Base-by-base conservation (phyloP, 2,329 filamentous ascomycete species). In the Samsoniella hepiali region DNA sequence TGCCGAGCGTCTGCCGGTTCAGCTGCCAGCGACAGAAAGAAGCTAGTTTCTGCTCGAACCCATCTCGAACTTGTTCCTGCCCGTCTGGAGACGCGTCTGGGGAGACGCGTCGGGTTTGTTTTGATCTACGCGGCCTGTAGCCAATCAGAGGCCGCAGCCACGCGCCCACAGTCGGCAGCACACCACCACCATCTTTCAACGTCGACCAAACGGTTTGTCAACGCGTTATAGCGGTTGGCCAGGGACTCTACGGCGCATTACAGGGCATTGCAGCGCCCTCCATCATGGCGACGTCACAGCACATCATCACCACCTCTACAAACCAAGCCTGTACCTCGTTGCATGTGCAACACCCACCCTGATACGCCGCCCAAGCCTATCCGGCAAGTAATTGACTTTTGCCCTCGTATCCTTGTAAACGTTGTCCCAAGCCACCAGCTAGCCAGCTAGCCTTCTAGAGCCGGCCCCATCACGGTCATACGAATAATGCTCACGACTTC, bases 101-200 rank as follows among this genome's bases (percentile, higher is more conserved):
- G 63, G 31, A 64, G 63, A 64, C 63, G 63, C 63, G 63, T 64
- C 63, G 49, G 40, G 49, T 58, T 63, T 63, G 55, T 58, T 63
- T 63, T 63, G 55, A 58, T 58, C 54, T 44, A 63, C 62, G 55
- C 54, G 38, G 29, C 13, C n/a, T 42, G 8, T 10, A 44, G 15
- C 63, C 63, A 64, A 64, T 64, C 63, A 64, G 47, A 56, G 29
- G n/a, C 27, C 38, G 9, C 10, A 6, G 17, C n/a, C 13, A 58
- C 15, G 36, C 62, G 54, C 62, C 58, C 36, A 53, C 42, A 59
- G 34, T 57, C 45, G 54, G 53, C 34, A 42, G 53, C 34, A 42
- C 55, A 47, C 17, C 38, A 57, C 38, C 38, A 57, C 22, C 22
- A 22, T 22, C 22, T 22, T 22, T 22, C 22, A 22, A 22, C 22